Evolutionary conservation across 257 asterid species (phyloP).

Genomic region (Solanum stenotomum): DNA sequence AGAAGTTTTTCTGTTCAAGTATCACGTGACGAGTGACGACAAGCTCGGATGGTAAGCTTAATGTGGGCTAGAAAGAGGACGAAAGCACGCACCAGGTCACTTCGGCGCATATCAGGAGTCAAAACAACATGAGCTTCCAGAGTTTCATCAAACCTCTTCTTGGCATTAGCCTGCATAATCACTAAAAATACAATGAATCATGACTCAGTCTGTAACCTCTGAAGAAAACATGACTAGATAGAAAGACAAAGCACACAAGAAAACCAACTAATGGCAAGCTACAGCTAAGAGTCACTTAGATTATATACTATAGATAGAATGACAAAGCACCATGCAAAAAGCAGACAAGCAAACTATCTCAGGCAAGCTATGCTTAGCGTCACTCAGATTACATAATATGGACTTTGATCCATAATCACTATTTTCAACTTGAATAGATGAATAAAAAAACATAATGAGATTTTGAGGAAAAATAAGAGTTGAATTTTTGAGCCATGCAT

Average conservation of each 20-base stretch:
- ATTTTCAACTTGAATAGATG: background rate
- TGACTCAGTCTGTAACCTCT: background rate
- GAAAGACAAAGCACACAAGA: background rate
- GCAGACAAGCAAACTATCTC: background rate
- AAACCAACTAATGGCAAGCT: background rate
- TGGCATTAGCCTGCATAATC: slow-evolving; percentile 65
- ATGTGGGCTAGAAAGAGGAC: background rate
- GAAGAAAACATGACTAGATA: background rate
- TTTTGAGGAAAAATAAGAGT: background rate
- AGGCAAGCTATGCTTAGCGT: background rate
- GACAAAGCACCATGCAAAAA: background rate
- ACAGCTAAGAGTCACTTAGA: background rate
- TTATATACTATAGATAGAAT: background rate
- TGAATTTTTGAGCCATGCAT: background rate
- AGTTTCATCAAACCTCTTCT: slow-evolving; percentile 68
- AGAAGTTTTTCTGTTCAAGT: background rate
- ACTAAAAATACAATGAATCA: slow-evolving; percentile 31
- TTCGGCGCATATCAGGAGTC: slow-evolving; percentile 85
- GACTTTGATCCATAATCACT: background rate
- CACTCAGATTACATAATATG: background rate
- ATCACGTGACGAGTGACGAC: background rate
- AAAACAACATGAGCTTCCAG: slow-evolving; percentile 87
- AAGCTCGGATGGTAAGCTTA: background rate
- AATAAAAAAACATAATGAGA: background rate
- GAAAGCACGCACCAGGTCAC: slow-evolving; percentile 66